Evolutionary conservation across 2,329 filamentous ascomycete genomes (phyloP), one percentile per base, ranked within the genome.

Genomic region (Penicillium sp.): DNA sequence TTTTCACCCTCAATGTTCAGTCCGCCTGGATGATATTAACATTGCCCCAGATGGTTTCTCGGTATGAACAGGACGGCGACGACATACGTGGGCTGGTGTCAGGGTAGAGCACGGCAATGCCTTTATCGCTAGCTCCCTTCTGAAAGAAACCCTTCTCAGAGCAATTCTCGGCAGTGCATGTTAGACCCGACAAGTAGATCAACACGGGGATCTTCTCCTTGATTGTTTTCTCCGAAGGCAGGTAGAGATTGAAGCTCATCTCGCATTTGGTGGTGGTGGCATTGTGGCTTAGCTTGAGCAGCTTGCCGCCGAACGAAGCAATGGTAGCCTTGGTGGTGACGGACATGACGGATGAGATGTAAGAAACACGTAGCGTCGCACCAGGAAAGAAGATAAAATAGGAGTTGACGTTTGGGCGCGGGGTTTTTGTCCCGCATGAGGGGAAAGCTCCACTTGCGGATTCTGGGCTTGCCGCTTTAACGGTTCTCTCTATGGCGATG

Each of bases 241-340:
- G 78, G 74, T 87, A 98, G 57, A 98, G 77, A 72, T 94, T 94
- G 61, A 97, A 80, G 63, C 80, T 81, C 91, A 97, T 98, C 58
- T 89, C 82, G 54, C 88, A 95, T 57, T 80, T 81, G 41, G 88
- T 94, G 47, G 80, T 77, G 52, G 77, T 72, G 40, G 90, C 88
- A 62, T 83, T 71, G 78, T 98, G 93, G 57, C 84, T 81, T 47
- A 98, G 86, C 77, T 98, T 97, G 57, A 95, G 80, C 45, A 98
- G 84, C 71, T 89, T 89, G 64, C 93, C 93, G 64, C 90, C 91
- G 64, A 96, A 97, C 66, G 83, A 87, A 74, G 83, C 78, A 69
- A 97, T 95, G 49, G 86, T 87, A 45, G 87, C 84, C 65, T 86
- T 94, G 54, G 86, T 94, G 64, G 86, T 87, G 75, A 97, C 89